These are phyloP conservation scores for Daldinia sp. DNA, from an alignment of 2,329 filamentous ascomycete genomes.

Conservation along the genomic window DNA sequence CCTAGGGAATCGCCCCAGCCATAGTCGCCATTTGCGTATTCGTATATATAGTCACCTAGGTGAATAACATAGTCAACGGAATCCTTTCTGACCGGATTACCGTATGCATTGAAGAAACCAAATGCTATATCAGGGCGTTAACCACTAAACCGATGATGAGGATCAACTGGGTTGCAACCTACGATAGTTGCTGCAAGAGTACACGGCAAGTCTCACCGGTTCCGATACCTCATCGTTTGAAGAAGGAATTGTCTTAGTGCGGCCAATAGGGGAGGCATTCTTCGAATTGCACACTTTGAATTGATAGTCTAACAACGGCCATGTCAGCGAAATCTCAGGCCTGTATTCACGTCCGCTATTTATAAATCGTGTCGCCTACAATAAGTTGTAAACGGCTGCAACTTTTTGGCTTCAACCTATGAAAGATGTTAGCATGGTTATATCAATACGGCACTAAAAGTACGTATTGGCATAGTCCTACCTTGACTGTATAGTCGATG, in stretches of 20 bases:
- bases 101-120: constrained; percentile 68
- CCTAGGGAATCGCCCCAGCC: constrained; percentile 61
- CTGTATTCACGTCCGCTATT: background rate
- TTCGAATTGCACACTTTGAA: constrained; percentile 73
- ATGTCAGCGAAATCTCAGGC: background rate
- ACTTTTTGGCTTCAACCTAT: constrained; percentile 69
- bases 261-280: constrained; percentile 67
- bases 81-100: constrained; percentile 66
- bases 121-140: constrained; percentile 48
- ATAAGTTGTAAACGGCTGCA: constrained; percentile 71
- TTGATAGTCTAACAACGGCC: constrained; percentile 59
- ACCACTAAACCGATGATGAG: background rate
- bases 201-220: constrained; percentile 70
- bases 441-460: background rate
- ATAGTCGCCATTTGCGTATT: constrained; percentile 53
- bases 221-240: constrained; percentile 63
- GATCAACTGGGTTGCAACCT: constrained; percentile 37
- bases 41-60: constrained; percentile 62
- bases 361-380: constrained; percentile 4
- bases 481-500: constrained; percentile 78
- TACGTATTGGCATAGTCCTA: constrained; percentile 38
- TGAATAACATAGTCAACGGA: constrained; percentile 68
- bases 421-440: constrained; percentile 15
- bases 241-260: constrained; percentile 74
- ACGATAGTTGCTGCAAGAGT: constrained; percentile 75